Evolutionary conservation across 148 eudicot genomes (phyloP), one percentile per base, ranked within the genome.

Genomic region (Nepenthes mirabilis): DNA sequence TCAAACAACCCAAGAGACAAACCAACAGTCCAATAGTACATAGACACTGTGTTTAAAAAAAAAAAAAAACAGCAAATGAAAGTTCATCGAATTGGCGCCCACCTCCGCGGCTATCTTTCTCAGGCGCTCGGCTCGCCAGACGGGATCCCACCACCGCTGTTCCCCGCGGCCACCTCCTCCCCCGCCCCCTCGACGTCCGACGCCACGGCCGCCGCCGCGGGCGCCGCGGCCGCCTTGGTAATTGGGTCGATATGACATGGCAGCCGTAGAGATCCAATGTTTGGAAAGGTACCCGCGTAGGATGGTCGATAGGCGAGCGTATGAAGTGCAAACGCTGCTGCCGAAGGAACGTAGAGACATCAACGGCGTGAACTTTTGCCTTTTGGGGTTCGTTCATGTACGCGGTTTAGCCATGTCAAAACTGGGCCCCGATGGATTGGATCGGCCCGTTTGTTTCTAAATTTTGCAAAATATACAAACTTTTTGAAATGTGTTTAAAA

Each of bases 101-200:
- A 93, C 98, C 88, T 88, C 83, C 9, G 81, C 89, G 2, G 82
- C 79, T 54, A 71, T 68, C 51, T 93, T 85, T 11, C 81, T 64
- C 45, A 88, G 80, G 1, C 83, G 79, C 76, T 93, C 83, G n/a
- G 98, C 96, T 43, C 96, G 73, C 98, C 98, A 93, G 1, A 74
- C 98, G 13, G 98, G 98, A 49, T 93, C 98, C 98, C 98, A 93
- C 98, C 98, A 93, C 13, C 98, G 82, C 80, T 88, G 98, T 74
- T 86, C 96, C 0, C 96, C 98, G 2, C 91, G 69, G 0, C 88
- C 79, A 1, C 86, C 83, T 0, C 93, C 72, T 0, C 90, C 75
- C 0, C 86, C 63, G 0, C 85, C 74, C 0, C 89, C 68, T 0
- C 89, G 77, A 0, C 91, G 68, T 0, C 86, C 59, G 0, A 84